A percentile compares a stretch with the other conserved stretches of the same genome.
Conservation (phyloP, 768 basidiomycete genomes). For the Nevesoporus exiguus region DNA sequence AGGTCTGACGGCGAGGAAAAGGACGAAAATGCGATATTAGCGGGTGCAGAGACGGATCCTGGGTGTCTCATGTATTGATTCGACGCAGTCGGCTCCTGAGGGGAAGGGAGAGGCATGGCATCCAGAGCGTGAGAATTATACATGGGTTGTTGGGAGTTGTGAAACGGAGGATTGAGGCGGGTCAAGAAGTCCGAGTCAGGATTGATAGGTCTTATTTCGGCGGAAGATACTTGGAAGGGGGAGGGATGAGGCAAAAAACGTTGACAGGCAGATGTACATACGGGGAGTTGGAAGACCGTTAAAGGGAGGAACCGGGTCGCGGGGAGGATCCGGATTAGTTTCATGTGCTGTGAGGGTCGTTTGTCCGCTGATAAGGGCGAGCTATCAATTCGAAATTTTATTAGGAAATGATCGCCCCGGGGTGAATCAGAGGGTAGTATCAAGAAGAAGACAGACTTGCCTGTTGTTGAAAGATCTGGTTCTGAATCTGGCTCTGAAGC, state of each 20-base stretch:
- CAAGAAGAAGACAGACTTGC: slow-evolving; percentile 37
- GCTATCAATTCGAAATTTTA: slow-evolving; percentile 37
- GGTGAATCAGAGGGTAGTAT: slow-evolving; percentile 1
- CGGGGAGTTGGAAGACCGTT: slow-evolving; percentile 68
- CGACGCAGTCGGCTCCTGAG: slow-evolving; percentile 29
- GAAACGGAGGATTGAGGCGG: slow-evolving; percentile 54
- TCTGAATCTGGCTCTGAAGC: slow-evolving; percentile 80
- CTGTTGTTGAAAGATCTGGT: slow-evolving; percentile 89
- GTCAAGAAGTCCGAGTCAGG: slow-evolving; percentile 63
- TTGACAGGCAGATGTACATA: slow-evolving; percentile 33
- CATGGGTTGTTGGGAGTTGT: slow-evolving; percentile 26
- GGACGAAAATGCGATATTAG: slow-evolving; percentile 66
- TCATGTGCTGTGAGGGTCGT: slow-evolving; percentile 35
- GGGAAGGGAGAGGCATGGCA: slow-evolving; percentile 26
- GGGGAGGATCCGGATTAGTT: slow-evolving; percentile 33
- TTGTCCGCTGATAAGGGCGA: slow-evolving; percentile 62
- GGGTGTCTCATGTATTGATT: slow-evolving; percentile 34
- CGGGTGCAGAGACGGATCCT: slow-evolving; percentile 62
- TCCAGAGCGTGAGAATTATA: slow-evolving; percentile 27
- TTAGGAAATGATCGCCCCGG: slow-evolving; percentile 4
- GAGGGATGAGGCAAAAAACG: slow-evolving; percentile 12
- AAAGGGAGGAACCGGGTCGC: slow-evolving; percentile 35
- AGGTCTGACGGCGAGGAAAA: slow-evolving; percentile 49
- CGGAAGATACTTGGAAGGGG: slow-evolving; percentile 48
- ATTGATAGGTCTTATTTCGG: slow-evolving; percentile 60